These are phyloP conservation scores for Sclerotinia sclerotiorum DNA, from an alignment of 2,329 filamentous ascomycete species.

Conservation along the genomic window DNA sequence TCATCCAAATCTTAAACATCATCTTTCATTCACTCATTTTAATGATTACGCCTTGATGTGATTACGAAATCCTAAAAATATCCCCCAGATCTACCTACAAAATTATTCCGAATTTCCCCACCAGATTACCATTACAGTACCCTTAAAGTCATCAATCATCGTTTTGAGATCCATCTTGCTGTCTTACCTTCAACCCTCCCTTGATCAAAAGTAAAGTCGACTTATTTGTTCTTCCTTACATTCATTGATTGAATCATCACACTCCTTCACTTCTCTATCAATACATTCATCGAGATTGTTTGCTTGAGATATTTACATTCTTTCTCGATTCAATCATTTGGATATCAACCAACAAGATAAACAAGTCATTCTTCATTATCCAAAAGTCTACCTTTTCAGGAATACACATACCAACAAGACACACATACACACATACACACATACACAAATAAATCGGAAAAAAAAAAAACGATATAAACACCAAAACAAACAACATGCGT, in stretches of 20 bases:
- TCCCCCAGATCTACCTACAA: not conserved
- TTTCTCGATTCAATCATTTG: slow-evolving; percentile 20
- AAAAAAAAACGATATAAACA: not conserved
- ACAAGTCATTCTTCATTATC: slow-evolving; percentile 15
- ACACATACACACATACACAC: not conserved
- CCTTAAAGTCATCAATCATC: not conserved
- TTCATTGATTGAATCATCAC: slow-evolving; percentile 34
- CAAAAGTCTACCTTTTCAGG: slow-evolving; percentile 12
- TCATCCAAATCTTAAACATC: not conserved
- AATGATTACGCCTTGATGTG: slow-evolving; percentile 10
- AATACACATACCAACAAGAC: not conserved
- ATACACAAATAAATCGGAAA: not conserved
- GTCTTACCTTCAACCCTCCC: not conserved
- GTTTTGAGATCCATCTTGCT: not conserved
- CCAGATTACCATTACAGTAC: not conserved
- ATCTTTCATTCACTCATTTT: slow-evolving; percentile 18
- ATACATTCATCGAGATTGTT: slow-evolving; percentile 19
- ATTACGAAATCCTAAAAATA: slow-evolving; percentile 1
- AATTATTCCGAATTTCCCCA: not conserved
- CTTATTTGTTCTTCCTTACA: slow-evolving; percentile 21
- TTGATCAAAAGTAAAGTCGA: slow-evolving; percentile 7
- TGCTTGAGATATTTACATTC: slow-evolving; percentile 9
- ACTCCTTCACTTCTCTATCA: slow-evolving; percentile 19
- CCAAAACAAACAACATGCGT: slow-evolving; percentile 32
- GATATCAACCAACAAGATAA: slow-evolving; percentile 4